Base-by-base conservation (phyloP, 2,329 filamentous ascomycete species). In the Tympanopsis confertula region DNA sequence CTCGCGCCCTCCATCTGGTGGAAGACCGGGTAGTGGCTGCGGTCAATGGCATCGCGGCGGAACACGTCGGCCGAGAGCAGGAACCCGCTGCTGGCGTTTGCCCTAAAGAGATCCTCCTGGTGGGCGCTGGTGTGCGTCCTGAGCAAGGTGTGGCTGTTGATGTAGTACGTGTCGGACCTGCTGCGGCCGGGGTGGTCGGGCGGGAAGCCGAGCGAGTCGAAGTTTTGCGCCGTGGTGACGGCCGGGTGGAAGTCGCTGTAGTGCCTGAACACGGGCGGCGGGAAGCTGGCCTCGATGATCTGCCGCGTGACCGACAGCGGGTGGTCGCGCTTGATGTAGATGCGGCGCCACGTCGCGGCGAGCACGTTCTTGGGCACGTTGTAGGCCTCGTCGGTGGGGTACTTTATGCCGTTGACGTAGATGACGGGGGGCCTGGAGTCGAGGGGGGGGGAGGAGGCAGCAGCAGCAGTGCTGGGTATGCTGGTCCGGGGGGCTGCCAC, bases 1-100 rank as follows among this genome's bases (percentile, higher is more conserved):
- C 82, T 71, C 5, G 88, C 89, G 12, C 87, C 89, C 58, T 98
- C 91, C 88, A 96, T 95, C 63, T 98, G 91, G 61, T 98, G 91
- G 59, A 98, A 98, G 41, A 94, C 78, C 0, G 91, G 91, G 60
- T 96, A 96, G 61, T 98, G 91, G 48, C 81, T 91, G 40, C 85
- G 77, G 60, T 98, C 91, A 51, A 98, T 82, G 39, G 89, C 88
- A 71, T 98, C 91, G 45, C 91, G 74, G 33, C 91, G 77, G 59
- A 96, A 98, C n/a, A 98, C 91, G 56, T 98, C 91, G 19, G 89
- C 91, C 41, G 82, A 83, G 54, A 98, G 84, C 22, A 94, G 82
- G 56, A 87, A 98, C 3, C 89, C 91, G 28, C 78, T 71, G 49
- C 72, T 82, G 38, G 73, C 61, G 59, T 87, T 77, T 41, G 72